A percentile compares a stretch with the other conserved stretches of the same genome.
Conservation (phyloP, 225 moss, liverwort and hornwort genomes). For the Sphagnum contortum region DNA sequence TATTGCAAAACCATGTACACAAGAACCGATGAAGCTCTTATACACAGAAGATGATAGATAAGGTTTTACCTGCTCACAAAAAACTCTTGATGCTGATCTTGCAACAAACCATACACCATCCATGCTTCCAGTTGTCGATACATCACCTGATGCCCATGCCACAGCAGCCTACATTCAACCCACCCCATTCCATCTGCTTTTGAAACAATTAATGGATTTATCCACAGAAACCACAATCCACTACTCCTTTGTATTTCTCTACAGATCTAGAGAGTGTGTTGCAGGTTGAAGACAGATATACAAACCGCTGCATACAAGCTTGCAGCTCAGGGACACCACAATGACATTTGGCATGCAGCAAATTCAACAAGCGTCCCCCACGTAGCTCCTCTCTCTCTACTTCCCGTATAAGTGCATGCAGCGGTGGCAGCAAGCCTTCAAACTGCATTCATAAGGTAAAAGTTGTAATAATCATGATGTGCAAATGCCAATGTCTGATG, state of each 20-base stretch:
- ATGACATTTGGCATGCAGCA: conserved; percentile 94
- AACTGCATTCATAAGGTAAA: conserved; percentile 44
- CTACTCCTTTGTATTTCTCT: too few relatives aligned
- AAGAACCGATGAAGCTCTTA: too few relatives aligned
- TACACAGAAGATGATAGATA: too few relatives aligned
- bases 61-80: conserved; percentile 74
- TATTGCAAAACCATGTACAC: too few relatives aligned
- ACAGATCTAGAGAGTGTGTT: too few relatives aligned
- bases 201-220: not conserved
- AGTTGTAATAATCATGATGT: too few relatives aligned
- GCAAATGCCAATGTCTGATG: too few relatives aligned
- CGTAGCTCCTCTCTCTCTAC: conserved; percentile 87
- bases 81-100: conserved; percentile 92
- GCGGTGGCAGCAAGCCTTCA: conserved; percentile 80
- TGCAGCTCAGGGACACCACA: conserved; percentile 96
- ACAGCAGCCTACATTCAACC: conserved; percentile 65
- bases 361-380: conserved; percentile 82
- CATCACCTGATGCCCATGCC: conserved; percentile 99
- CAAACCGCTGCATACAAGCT: conserved; percentile 98
- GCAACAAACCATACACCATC: conserved; percentile 97
- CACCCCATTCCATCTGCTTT: conserved; percentile 8
- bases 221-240: too few relatives aligned
- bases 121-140: conserved; percentile 89
- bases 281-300: conserved; percentile 7
- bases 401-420: conserved; percentile 79